Base-by-base conservation (phyloP, 371 early-diverging fungal species). In the Mucor saturninus region DNA sequence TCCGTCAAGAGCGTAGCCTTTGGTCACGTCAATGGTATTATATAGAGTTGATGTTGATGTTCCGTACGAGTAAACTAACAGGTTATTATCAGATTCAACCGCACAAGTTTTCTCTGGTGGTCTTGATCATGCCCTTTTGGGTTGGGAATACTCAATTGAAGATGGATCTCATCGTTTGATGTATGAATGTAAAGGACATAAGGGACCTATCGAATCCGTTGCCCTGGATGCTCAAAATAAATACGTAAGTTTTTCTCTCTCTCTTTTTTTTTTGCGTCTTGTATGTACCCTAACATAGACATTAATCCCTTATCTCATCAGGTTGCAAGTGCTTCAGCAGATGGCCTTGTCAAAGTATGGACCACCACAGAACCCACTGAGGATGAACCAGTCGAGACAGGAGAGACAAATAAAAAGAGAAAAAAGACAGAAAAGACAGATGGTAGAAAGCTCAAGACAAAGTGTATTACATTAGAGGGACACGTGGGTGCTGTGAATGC, bases 401-500 rank as follows among this genome's bases (percentile, higher is more conserved):
- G 3, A 10, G 70, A 76, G n/a, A 67, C 69, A 21, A 79, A 81
- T 31, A 81, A 75, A 51, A 85, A 76, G 64, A 61, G 65, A 63
- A 83, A 78, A 68, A 89, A 79, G 64, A 83, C 73, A 5, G 74
- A 69, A 55, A 74, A 59, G 43, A 80, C 78, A 59, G 75, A 62
- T 3, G 75, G 73, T 49, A 71, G 77, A 48, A 80, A 78, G 55
- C 61, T 75, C n/a, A 86, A 86, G 86, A 73, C 81, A 10, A 69
- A 71, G 39, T 60, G 80, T 21, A 63, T 74, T 14, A 76, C 76
- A 4, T 74, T 88, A 35, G 82, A 83, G n/a, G 95, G 92, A 9
- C 97, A 97, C 69, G 84, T 86, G 15, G 96, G 93, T 2, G 87
- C 87, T 30, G 93, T 95, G 2, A 89, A 89, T 21, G 69, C 90